These are phyloP conservation scores for Termitomyces sp. DNA, from an alignment of 768 basidiomycete genomes.

Conservation along the genomic window DNA sequence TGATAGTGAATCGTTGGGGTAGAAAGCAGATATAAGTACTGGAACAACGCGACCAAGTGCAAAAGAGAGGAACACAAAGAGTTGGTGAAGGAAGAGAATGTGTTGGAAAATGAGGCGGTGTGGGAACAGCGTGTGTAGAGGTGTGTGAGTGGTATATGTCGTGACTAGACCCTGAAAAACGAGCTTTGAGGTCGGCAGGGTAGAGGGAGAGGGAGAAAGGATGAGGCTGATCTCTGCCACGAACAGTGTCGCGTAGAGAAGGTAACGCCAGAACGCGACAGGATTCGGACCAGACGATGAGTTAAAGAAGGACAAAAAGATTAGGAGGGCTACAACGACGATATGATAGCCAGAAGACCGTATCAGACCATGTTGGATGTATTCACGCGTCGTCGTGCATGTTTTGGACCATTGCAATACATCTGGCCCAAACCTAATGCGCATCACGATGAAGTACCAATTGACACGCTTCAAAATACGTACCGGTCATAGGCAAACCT, in stretches of 20 bases:
- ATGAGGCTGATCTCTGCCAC: constrained; percentile 62
- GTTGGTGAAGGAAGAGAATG: constrained; percentile 68
- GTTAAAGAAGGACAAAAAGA: constrained; percentile 61
- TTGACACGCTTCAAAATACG: constrained; percentile 1
- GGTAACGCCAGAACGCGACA: constrained; percentile 74
- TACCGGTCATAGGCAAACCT: constrained; percentile 86
- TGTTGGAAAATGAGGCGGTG: constrained; percentile 71
- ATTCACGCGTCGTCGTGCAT: constrained; percentile 67
- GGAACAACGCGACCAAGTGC: constrained; percentile 71
- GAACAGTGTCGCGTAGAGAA: constrained; percentile 59
- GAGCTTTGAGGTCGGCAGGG: constrained; percentile 13
- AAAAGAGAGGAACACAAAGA: constrained; percentile 70
- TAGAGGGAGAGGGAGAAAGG: constrained; percentile 49
- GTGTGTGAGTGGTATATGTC: constrained; percentile 21
- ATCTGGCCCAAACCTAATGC: constrained; percentile 70
- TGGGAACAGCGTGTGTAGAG: constrained; percentile 44
- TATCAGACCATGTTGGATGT: constrained; percentile 59
- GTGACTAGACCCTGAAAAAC: constrained; percentile 15
- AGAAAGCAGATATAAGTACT: constrained; percentile 55
- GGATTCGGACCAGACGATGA: constrained; percentile 41
- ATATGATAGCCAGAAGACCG: constrained; percentile 65
- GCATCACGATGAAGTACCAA: not conserved
- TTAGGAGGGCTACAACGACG: constrained; percentile 47
- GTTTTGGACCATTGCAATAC: constrained; percentile 58
- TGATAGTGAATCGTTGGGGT: constrained; percentile 35